Conservation (phyloP, 2,329 filamentous ascomycete genomes). For the Cladophialophora psammophila region DNA sequence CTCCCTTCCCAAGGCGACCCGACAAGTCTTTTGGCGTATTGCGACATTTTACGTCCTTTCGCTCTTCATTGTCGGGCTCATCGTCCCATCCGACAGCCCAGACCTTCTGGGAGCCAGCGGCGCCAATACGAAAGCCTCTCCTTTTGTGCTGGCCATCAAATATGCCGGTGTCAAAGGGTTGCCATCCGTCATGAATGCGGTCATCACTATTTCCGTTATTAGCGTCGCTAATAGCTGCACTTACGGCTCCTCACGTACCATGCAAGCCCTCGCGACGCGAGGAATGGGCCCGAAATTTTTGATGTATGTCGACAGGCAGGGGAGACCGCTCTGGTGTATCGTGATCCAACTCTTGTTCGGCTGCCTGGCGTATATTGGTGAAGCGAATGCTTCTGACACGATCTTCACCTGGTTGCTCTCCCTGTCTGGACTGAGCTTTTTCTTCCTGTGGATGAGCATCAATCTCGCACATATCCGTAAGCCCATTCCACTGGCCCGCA, state of each 20-base stretch:
- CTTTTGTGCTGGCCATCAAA: slow-evolving; percentile 91
- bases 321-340: slow-evolving; percentile 79
- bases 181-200: slow-evolving; percentile 88
- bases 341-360: slow-evolving; percentile 71
- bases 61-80: slow-evolving; percentile 78
- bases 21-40: slow-evolving; percentile 95
- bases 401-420: slow-evolving; percentile 81
- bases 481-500: slow-evolving; percentile 50
- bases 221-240: slow-evolving; percentile 92
- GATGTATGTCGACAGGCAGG: slow-evolving; percentile 81
- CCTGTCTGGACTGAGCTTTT: slow-evolving; percentile 74
- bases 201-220: slow-evolving; percentile 87
- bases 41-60: slow-evolving; percentile 87
- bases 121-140: slow-evolving; percentile 76
- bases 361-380: slow-evolving; percentile 78
- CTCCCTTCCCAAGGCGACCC: slow-evolving; percentile 83
- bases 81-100: slow-evolving; percentile 71
- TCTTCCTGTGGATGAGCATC: slow-evolving; percentile 70
- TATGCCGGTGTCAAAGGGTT: slow-evolving; percentile 82
- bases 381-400: slow-evolving; percentile 52
- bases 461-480: slow-evolving; percentile 72
- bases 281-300: slow-evolving; percentile 79
- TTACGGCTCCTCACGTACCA: slow-evolving; percentile 87
- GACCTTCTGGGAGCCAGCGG: slow-evolving; percentile 68
- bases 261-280: slow-evolving; percentile 87